Conservation (phyloP, 768 basidiomycete genomes). For the Suillus ampliporus region DNA sequence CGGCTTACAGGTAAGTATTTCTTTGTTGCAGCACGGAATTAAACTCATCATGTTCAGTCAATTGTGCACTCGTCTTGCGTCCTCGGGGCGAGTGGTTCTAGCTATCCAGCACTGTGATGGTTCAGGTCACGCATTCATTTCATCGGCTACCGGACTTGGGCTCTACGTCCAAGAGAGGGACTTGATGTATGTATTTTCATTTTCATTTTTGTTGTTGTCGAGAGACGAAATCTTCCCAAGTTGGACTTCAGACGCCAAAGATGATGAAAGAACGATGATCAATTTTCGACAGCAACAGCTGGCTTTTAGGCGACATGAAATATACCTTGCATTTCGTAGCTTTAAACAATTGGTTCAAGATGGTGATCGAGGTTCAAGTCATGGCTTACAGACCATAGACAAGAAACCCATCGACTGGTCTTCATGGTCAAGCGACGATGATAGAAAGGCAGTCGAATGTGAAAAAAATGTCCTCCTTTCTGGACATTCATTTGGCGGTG, state of each 20-base stretch:
- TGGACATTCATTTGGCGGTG: constrained; percentile 65
- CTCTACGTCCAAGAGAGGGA: constrained; percentile 64
- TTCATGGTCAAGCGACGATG: constrained; percentile 45
- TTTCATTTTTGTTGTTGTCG: constrained; percentile 7
- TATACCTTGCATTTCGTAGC: constrained; percentile 65
- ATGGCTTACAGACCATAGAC: constrained; percentile 47
- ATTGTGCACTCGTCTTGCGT: constrained; percentile 73
- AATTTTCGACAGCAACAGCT: constrained; percentile 74
- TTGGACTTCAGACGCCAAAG: constrained; percentile 29
- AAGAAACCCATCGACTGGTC: constrained; percentile 39
- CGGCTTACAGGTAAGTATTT: constrained; percentile 69
- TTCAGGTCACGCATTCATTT: constrained; percentile 59
- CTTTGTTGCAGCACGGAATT: background rate
- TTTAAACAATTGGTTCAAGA: constrained; percentile 58
- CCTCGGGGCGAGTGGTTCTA: constrained; percentile 80
- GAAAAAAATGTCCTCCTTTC: constrained; percentile 45
- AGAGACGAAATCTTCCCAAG: constrained; percentile 21
- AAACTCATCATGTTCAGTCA: constrained; percentile 48
- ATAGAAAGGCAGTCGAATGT: constrained; percentile 36
- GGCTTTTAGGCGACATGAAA: constrained; percentile 68
- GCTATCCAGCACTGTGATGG: constrained; percentile 88
- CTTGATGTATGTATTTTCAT: constrained; percentile 50
- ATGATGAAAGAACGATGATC: constrained; percentile 35
- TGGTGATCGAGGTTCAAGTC: constrained; percentile 25
- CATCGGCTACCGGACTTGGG: constrained; percentile 36